Evolutionary conservation across 2,329 filamentous ascomycete species (phyloP), one percentile per base, ranked within the genome.

Genomic region (Fusarium sp.): DNA sequence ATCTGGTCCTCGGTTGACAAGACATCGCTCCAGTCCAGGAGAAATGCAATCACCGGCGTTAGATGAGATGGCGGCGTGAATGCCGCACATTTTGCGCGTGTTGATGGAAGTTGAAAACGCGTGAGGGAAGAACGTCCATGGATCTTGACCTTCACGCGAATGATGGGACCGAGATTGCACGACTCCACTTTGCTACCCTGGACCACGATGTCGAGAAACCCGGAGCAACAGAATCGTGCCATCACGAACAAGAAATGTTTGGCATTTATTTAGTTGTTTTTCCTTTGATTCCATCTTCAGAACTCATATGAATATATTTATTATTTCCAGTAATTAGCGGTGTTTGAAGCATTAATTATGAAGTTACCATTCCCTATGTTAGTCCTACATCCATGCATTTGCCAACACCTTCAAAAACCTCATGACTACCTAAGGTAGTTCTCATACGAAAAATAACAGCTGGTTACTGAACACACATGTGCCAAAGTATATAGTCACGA

Each of bases 1-100:
- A 77, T 92, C 91, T 2, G 90, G 91, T 1, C 90, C 91, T 74
- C 91, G 88, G 39, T 87, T 91, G 72, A 82, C 83, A 25, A 92
- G 85, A 20, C 86, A 81, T 43, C 81, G 78, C 66, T 81, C 81
- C n/a, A 91, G 78, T 2, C 83, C 80, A 2, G 81, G 69, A 2
- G 76, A 78, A 23, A 82, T 77, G 20, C 77, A 71, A 45, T 79
- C 77, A 57, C 77, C 68, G 79, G 78, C 59, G 25, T 75, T 72
- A 41, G 70, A 50, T 23, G 86, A 87, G 62, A 92, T 84, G 45
- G 83, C 81, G 39, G 84, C 87, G 79, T 91, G 86, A 63, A 92
- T 92, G 72, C 90, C 90, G 80, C 90, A 92, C 90, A 92, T 92
- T 71, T 72, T 77, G 57, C 66, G 71, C 67, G 77, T 73, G 18